phyloP scores from a whole-genome alignment of 2,329 filamentous ascomycete species.

The Colletotrichum cordylinicola region DNA sequence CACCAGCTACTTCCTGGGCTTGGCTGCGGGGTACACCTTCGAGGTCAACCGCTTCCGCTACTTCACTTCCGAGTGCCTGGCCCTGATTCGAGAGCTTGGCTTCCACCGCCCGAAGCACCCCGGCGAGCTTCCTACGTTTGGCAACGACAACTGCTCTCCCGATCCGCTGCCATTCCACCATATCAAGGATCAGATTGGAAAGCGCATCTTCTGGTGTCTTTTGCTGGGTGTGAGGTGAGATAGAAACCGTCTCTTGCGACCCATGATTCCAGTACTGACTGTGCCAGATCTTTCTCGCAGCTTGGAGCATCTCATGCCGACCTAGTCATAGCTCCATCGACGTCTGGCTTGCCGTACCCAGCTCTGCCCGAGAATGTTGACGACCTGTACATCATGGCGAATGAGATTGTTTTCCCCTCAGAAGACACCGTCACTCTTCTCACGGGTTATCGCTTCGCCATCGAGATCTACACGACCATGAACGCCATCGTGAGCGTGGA shows the following conservation, averaged over 20 bases:
- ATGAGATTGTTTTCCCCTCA: constrained; percentile 74
- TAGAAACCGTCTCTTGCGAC: not conserved
- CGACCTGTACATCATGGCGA: constrained; percentile 78
- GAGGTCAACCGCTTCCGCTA: constrained; percentile 71
- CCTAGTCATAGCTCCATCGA: constrained; percentile 77
- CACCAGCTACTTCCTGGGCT: constrained; percentile 77
- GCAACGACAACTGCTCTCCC: constrained; percentile 41
- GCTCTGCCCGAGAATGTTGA: constrained; percentile 83
- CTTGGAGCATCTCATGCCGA: constrained; percentile 75
- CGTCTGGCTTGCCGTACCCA: constrained; percentile 77
- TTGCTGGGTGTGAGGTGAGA: constrained; percentile 73
- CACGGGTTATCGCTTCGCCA: constrained; percentile 81
- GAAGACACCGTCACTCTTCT: constrained; percentile 72
- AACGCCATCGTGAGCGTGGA: constrained; percentile 81
- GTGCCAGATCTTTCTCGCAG: constrained; percentile 73
- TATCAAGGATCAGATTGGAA: constrained; percentile 75
- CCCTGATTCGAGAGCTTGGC: constrained; percentile 71
- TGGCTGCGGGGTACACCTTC: constrained; percentile 71
- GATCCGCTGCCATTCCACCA: constrained; percentile 64
- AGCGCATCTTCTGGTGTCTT: constrained; percentile 85
- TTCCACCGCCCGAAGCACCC: constrained; percentile 62
- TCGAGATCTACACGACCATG: constrained; percentile 82
- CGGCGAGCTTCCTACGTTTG: constrained; percentile 44
- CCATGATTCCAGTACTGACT: constrained; percentile 19
- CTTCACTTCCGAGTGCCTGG: constrained; percentile 76